Conservation (phyloP, 177 flowering plant species). For the Telopea speciosissima region DNA sequence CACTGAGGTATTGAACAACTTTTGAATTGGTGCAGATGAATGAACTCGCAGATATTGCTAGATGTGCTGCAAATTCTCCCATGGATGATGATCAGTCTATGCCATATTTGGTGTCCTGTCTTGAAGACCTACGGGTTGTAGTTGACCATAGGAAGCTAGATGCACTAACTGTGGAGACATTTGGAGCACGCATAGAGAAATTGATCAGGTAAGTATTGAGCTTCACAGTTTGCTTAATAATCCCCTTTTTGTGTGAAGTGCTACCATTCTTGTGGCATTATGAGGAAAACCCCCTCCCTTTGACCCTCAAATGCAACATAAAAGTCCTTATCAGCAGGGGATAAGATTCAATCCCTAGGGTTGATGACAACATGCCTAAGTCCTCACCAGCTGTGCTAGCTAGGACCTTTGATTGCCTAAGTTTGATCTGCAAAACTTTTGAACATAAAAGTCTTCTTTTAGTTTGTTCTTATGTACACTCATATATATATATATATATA, state of each 20-base stretch:
- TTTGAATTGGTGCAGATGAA: constrained; percentile 56
- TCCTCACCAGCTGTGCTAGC: too few relatives aligned
- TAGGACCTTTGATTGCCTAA: constrained; percentile 2
- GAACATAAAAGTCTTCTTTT: neutral
- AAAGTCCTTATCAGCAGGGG: too few relatives aligned
- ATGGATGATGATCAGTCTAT: constrained; percentile 66
- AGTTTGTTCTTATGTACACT: neutral
- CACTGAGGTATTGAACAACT: constrained; percentile 1
- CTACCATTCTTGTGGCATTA: too few relatives aligned
- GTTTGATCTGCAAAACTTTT: neutral
- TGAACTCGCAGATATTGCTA: constrained; percentile 96
- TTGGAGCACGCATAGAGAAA: constrained; percentile 95
- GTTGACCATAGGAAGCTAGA: constrained; percentile 69
- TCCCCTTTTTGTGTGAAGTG: too few relatives aligned
- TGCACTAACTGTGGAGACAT: constrained; percentile 90
- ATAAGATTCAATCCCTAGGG: too few relatives aligned
- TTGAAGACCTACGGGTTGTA: constrained; percentile 76
- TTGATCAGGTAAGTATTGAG: constrained; percentile 57
- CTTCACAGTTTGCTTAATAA: constrained; percentile 7
- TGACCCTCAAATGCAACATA: too few relatives aligned
- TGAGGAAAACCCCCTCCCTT: too few relatives aligned
- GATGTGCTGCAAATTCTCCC: constrained; percentile 83
- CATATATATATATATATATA: too few relatives aligned
- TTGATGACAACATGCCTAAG: too few relatives aligned
- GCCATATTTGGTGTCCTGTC: constrained; percentile 67